Percentiles rank a stretch among this genome's conserved stretches.
These are phyloP conservation scores for Aspergillus thermomutatus DNA, from an alignment of 2,329 filamentous ascomycete species.

Conservation along the genomic window DNA sequence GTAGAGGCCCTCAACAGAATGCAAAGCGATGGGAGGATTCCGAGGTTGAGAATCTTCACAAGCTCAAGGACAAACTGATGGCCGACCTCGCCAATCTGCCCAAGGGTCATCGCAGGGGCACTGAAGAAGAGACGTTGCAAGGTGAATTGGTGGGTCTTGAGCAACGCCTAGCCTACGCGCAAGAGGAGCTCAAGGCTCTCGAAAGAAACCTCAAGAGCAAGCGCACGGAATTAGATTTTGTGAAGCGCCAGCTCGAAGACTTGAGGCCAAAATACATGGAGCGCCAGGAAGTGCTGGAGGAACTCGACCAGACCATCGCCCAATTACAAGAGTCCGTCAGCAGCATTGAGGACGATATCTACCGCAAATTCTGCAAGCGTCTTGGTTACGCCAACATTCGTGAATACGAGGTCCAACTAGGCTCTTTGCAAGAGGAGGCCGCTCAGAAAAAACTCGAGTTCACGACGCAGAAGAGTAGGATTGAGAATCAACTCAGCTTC, in stretches of 20 bases:
- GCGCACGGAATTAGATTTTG: slow-evolving; percentile 72
- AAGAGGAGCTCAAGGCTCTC: slow-evolving; percentile 72
- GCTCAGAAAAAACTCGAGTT: slow-evolving; percentile 84
- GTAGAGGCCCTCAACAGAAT: slow-evolving; percentile 72
- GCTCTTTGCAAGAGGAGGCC: slow-evolving; percentile 85
- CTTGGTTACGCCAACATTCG: slow-evolving; percentile 87
- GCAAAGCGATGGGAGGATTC: slow-evolving; percentile 85
- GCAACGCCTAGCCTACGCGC: slow-evolving; percentile 66
- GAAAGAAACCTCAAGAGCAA: slow-evolving; percentile 83
- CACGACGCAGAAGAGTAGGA: slow-evolving; percentile 67
- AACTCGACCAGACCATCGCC: slow-evolving; percentile 54
- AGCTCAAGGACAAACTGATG: slow-evolving; percentile 69
- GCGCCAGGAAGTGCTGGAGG: slow-evolving; percentile 66
- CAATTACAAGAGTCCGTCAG: slow-evolving; percentile 64
- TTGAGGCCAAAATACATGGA: slow-evolving; percentile 74
- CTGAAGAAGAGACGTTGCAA: slow-evolving; percentile 76
- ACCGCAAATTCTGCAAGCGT: slow-evolving; percentile 77
- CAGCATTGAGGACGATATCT: slow-evolving; percentile 83
- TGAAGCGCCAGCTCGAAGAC: slow-evolving; percentile 69
- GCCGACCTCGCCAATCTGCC: slow-evolving; percentile 78
- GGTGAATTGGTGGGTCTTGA: slow-evolving; percentile 77
- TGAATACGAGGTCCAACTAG: slow-evolving; percentile 90
- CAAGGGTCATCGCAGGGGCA: slow-evolving; percentile 69
- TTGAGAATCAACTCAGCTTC: slow-evolving; percentile 60
- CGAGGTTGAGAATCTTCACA: slow-evolving; percentile 80